Evolutionary conservation across 2,329 filamentous ascomycete genomes (phyloP).

Genomic region (Cercospora zeae-maydis): DNA sequence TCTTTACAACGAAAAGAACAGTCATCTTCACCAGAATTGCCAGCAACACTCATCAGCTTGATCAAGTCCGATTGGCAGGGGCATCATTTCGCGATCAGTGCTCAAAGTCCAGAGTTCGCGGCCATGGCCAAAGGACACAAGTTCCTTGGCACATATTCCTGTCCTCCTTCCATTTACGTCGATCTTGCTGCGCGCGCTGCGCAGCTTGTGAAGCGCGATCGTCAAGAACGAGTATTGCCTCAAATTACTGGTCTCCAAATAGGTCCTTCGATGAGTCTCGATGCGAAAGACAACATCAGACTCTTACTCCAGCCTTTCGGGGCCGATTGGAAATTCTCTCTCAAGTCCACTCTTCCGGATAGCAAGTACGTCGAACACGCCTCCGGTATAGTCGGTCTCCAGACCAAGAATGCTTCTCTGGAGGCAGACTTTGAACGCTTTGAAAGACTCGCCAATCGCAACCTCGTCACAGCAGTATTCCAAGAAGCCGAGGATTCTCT

Average conservation of each 20-base stretch:
- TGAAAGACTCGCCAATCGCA: neutral
- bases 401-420: neutral
- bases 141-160: neutral
- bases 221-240: neutral
- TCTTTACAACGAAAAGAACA: neutral
- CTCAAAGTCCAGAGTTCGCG: neutral
- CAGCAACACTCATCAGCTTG: constrained; percentile 2
- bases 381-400: neutral
- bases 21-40: neutral
- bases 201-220: neutral
- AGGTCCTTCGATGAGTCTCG: neutral
- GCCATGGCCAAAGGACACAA: neutral
- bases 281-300: neutral
- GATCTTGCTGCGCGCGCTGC: constrained; percentile 4
- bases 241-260: neutral
- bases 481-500: neutral
- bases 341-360: neutral
- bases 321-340: neutral
- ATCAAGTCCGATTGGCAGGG: constrained; percentile 1
- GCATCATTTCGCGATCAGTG: constrained; percentile 1
- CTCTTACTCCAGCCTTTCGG: constrained; percentile 1
- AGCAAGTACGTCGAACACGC: neutral
- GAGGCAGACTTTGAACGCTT: neutral
- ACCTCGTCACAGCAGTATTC: neutral
- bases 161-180: neutral